A percentile compares a stretch with the other conserved stretches of the same genome.
Evolutionary conservation across 371 early-diverging fungal species (phyloP).

Genomic region (Phascolomyces articulosus): DNA sequence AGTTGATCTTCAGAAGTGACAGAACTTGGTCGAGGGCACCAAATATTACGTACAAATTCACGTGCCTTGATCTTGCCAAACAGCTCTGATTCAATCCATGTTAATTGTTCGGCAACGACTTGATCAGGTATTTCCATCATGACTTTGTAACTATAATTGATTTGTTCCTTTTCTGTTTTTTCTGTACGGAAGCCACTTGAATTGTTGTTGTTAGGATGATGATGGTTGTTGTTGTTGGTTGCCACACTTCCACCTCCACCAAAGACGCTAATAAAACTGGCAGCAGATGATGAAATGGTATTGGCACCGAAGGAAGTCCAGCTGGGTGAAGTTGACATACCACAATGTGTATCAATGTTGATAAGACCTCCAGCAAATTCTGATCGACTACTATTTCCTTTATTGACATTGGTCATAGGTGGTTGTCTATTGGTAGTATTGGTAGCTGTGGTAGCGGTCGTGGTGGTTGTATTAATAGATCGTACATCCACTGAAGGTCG

Average conservation of each 20-base stretch:
- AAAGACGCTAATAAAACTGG: conserved; percentile 37
- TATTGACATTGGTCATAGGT: background rate
- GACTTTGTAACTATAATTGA: conserved; percentile 22
- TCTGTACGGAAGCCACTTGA: background rate
- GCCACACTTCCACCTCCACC: conserved; percentile 9
- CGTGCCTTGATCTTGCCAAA: conserved; percentile 59
- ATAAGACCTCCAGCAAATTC: conserved; percentile 48
- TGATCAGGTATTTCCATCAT: conserved; percentile 46
- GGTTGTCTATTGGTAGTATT: background rate
- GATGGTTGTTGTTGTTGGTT: no score
- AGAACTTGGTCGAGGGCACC: conserved; percentile 32
- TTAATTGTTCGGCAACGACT: conserved; percentile 66
- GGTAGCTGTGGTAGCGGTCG: background rate
- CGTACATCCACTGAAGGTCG: conserved; percentile 2
- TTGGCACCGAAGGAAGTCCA: conserved; percentile 27
- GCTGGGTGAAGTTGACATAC: conserved; percentile 18
- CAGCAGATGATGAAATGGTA: conserved; percentile 20
- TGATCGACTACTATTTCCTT: conserved; percentile 17
- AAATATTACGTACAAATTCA: conserved; percentile 59
- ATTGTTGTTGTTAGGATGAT: no score
- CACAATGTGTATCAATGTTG: conserved; percentile 15
- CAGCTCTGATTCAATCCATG: conserved; percentile 62
- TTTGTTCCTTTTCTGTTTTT: conserved; percentile 32
- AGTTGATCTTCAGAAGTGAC: conserved; percentile 7
- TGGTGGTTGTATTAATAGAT: background rate